Conservation (phyloP, 148 eudicot genomes). For the Heliosperma pusillum region DNA sequence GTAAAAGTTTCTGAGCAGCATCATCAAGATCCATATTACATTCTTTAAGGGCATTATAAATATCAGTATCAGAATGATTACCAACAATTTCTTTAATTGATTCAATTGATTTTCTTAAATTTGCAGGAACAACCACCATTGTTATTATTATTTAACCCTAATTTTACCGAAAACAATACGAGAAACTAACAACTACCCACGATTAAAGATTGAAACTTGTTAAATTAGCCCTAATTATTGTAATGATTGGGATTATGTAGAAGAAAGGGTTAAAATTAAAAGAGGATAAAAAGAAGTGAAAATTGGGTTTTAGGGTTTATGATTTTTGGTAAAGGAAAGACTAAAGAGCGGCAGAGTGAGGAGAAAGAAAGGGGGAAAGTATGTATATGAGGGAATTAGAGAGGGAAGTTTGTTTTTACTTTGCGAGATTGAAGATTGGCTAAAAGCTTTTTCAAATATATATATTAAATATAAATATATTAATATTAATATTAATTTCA, state of each 20-base stretch:
- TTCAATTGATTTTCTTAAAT: constrained; percentile 47
- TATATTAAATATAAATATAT: no score
- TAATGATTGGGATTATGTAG: not conserved
- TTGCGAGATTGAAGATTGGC: not conserved
- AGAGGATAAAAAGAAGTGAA: not conserved
- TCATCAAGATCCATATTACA: constrained; percentile 75
- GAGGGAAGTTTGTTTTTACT: constrained; percentile 17
- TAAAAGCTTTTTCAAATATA: no score
- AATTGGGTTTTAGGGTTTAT: constrained; percentile 26
- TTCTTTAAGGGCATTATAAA: constrained; percentile 65
- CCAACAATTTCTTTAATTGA: constrained; percentile 69
- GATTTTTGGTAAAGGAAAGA: not conserved
- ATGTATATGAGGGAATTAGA: constrained; percentile 1
- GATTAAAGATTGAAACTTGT: not conserved
- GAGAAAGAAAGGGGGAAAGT: not conserved
- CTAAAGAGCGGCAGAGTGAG: constrained; percentile 15
- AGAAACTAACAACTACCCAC: not conserved
- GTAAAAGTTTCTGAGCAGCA: constrained; percentile 63
- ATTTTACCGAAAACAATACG: not conserved
- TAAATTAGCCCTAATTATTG: not conserved
- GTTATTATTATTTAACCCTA: not conserved
- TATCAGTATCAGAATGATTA: constrained; percentile 77
- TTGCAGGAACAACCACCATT: constrained; percentile 50
- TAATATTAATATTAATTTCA: not conserved
- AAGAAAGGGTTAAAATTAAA: not conserved